Conservation (phyloP, 2,329 filamentous ascomycete genomes). For the Lachnellula arida region DNA sequence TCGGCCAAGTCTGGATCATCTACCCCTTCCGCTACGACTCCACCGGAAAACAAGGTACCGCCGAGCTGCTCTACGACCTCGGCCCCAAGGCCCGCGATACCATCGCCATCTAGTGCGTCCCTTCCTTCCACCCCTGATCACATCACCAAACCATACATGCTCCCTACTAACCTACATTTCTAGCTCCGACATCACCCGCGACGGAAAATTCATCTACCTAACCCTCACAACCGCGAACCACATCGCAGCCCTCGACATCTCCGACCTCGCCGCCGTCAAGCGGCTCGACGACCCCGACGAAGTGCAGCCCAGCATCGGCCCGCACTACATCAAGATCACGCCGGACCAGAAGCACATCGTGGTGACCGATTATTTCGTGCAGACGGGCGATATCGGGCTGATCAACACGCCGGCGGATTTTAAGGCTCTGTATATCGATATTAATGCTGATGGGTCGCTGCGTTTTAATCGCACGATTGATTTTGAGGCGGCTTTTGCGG, state of each 20-base stretch:
- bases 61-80: constrained; percentile 54
- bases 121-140: too few relatives aligned
- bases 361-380: constrained; percentile 63
- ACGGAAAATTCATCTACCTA: constrained; percentile 55
- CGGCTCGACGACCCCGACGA: constrained; percentile 57
- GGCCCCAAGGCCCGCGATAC: constrained; percentile 51
- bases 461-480: constrained; percentile 57
- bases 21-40: constrained; percentile 54
- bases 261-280: constrained; percentile 54
- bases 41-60: constrained; percentile 52
- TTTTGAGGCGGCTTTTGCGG: constrained; percentile 48
- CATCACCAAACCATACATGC: background rate
- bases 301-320: constrained; percentile 54
- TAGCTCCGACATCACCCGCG: constrained; percentile 52
- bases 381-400: constrained; percentile 55
- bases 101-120: constrained; percentile 49
- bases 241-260: constrained; percentile 57
- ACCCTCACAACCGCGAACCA: constrained; percentile 59
- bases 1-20: constrained; percentile 60
- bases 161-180: too few relatives aligned
- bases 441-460: constrained; percentile 49
- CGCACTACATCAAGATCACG: constrained; percentile 60
- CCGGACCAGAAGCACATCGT: constrained; percentile 61
- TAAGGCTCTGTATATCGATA: constrained; percentile 59
- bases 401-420: constrained; percentile 53